Conservation (phyloP, 1,284 basidiomycete species). For the Cystobasidium sp. region DNA sequence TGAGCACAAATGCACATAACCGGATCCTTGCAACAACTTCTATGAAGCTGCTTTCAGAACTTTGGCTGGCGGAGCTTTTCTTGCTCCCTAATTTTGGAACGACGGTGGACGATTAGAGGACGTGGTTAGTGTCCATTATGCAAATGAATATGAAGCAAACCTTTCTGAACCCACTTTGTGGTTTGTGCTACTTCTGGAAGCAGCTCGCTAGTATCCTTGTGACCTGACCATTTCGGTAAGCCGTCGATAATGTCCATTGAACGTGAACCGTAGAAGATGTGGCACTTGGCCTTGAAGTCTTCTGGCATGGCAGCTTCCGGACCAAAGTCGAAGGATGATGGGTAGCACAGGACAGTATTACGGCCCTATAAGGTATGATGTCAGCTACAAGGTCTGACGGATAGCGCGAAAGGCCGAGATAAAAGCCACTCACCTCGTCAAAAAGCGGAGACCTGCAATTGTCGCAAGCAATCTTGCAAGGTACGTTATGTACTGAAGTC, state of each 20-base stretch:
- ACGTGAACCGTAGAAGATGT: constrained; percentile 43
- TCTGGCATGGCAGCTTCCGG: constrained; percentile 37
- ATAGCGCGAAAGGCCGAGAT: not conserved
- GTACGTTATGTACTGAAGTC: constrained; percentile 35
- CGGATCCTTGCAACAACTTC: not conserved
- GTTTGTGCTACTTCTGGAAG: constrained; percentile 37
- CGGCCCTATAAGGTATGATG: constrained; percentile 9
- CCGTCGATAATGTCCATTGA: constrained; percentile 43
- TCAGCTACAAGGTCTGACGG: not conserved
- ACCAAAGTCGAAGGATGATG: constrained; percentile 41
- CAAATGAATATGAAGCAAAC: constrained; percentile 18
- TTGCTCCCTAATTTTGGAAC: constrained; percentile 3
- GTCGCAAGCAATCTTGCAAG: constrained; percentile 40
- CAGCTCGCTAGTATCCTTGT: constrained; percentile 40
- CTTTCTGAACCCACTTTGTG: constrained; percentile 27
- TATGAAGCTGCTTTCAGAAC: constrained; percentile 13
- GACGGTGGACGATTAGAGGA: not conserved
- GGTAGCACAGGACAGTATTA: constrained; percentile 42
- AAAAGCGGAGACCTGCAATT: constrained; percentile 41
- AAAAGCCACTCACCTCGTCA: constrained; percentile 22
- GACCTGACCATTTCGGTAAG: constrained; percentile 42
- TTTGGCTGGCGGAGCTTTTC: constrained; percentile 36
- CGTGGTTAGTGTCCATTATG: not conserved
- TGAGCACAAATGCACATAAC: too few species aligned
- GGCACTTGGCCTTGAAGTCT: constrained; percentile 41